These are phyloP conservation scores for Ganoderma meredithae DNA, from an alignment of 1,284 basidiomycete genomes.

Conservation along the genomic window DNA sequence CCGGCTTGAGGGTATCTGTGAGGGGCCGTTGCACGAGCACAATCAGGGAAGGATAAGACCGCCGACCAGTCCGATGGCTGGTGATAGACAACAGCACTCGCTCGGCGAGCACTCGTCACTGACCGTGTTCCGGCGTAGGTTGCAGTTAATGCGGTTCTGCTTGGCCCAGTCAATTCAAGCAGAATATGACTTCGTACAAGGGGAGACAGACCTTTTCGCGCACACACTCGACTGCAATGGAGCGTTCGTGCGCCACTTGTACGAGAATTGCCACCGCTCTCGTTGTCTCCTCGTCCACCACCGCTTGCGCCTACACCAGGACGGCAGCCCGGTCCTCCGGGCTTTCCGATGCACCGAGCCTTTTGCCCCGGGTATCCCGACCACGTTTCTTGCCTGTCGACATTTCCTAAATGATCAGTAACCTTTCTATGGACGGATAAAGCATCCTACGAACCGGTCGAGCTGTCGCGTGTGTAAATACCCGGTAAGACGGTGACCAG, in stretches of 20 bases:
- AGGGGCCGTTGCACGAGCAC: too few relatives aligned
- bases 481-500: not conserved
- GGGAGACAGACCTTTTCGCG: not conserved
- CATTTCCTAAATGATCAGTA: not conserved
- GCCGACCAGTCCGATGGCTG: too few relatives aligned
- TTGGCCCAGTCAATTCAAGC: slow-evolving; percentile 5
- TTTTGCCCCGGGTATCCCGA: slow-evolving; percentile 28
- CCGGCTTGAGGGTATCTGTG: too few relatives aligned
- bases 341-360: slow-evolving; percentile 25
- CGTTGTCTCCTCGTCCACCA: slow-evolving; percentile 17
- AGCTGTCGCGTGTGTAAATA: not conserved
- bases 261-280: slow-evolving; percentile 30
- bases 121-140: slow-evolving; percentile 18
- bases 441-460: not conserved
- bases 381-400: slow-evolving; percentile 12
- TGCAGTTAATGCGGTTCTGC: slow-evolving; percentile 25
- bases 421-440: not conserved
- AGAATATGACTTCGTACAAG: not conserved
- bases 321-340: slow-evolving; percentile 13
- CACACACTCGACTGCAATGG: slow-evolving; percentile 23
- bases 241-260: slow-evolving; percentile 18
- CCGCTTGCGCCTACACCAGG: slow-evolving; percentile 9
- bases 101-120: slow-evolving; percentile 18
- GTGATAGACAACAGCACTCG: slow-evolving; percentile 12
- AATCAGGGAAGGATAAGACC: not conserved